Evolutionary conservation across 2,329 filamentous ascomycete species (phyloP).

Genomic region (Fusarium domesticum): DNA sequence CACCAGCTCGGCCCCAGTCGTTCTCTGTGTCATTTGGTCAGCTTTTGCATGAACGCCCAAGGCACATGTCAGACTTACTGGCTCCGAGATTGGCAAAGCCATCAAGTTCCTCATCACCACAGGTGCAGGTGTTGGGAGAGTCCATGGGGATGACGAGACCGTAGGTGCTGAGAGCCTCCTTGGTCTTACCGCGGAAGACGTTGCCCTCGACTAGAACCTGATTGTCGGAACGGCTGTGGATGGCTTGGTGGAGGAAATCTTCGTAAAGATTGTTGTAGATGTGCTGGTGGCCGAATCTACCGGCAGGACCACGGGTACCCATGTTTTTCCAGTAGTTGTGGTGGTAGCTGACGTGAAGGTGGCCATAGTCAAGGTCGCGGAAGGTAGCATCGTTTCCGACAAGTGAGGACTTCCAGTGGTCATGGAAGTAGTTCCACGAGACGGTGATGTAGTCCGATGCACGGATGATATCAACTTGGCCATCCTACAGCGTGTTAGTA

Average conservation of each 20-base stretch:
- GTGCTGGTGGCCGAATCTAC: constrained; percentile 49
- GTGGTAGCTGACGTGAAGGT: constrained; percentile 48
- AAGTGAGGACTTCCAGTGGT: constrained; percentile 47
- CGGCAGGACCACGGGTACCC: constrained; percentile 47
- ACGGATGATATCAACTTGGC: constrained; percentile 45
- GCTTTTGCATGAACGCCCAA: not conserved
- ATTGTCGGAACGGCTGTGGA: constrained; percentile 48
- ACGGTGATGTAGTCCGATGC: constrained; percentile 46
- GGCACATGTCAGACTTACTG: constrained; percentile 34
- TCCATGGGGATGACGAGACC: constrained; percentile 54
- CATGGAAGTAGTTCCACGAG: constrained; percentile 49
- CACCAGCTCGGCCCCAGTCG: constrained; percentile 45
- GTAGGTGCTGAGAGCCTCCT: constrained; percentile 51
- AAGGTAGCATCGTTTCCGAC: constrained; percentile 41
- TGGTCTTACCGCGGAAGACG: constrained; percentile 45
- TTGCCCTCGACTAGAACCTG: constrained; percentile 50
- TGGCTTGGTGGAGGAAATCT: constrained; percentile 46
- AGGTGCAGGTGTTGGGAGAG: constrained; percentile 51
- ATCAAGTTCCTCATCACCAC: constrained; percentile 53
- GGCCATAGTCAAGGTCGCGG: constrained; percentile 40
- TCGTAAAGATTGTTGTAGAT: constrained; percentile 50
- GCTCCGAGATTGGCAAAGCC: constrained; percentile 53
- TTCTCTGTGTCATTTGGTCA: constrained; percentile 31
- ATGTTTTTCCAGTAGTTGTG: constrained; percentile 48
- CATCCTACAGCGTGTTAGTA: constrained; percentile 32